A percentile compares a stretch with the other conserved stretches of the same genome.
Conservation (phyloP, 2,329 filamentous ascomycete species). For the Lasiodiplodia sp. region DNA sequence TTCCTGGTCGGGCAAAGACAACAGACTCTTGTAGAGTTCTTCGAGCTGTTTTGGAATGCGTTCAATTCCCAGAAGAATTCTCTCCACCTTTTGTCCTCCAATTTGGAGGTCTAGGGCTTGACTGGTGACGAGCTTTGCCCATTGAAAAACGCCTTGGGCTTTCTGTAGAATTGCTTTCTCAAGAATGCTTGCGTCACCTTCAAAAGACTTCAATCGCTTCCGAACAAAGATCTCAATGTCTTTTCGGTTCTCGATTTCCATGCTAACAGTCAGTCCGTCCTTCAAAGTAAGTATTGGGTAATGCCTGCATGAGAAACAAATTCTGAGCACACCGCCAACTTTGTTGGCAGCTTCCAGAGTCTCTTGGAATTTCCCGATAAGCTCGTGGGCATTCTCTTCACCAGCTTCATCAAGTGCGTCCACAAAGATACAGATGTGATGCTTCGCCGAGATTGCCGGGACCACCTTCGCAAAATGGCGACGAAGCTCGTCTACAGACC, state of each 20-base stretch:
- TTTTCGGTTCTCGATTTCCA: background rate
- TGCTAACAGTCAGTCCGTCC: background rate
- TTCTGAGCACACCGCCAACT: background rate
- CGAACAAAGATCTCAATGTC: background rate
- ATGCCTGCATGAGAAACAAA: background rate
- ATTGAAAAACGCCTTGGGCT: background rate
- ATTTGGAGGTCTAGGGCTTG: background rate
- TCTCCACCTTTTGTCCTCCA: background rate
- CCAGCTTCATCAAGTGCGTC: background rate
- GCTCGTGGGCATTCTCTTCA: background rate
- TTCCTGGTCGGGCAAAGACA: background rate
- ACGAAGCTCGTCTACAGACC: background rate
- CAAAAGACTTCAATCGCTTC: background rate
- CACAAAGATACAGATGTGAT: background rate
- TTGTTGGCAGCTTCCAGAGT: rapidly evolving
- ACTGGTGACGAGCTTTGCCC: background rate
- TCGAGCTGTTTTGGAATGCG: background rate
- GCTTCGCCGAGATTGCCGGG: background rate
- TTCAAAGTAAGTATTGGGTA: background rate
- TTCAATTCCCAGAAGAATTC: background rate
- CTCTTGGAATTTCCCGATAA: background rate
- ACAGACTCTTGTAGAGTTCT: background rate
- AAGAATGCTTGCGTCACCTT: too few species aligned
- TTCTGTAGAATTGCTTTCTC: too few species aligned
- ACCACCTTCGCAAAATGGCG: background rate